Evolutionary conservation across 2,329 filamentous ascomycete genomes (phyloP).

Genomic region (Penicillium thymicola): DNA sequence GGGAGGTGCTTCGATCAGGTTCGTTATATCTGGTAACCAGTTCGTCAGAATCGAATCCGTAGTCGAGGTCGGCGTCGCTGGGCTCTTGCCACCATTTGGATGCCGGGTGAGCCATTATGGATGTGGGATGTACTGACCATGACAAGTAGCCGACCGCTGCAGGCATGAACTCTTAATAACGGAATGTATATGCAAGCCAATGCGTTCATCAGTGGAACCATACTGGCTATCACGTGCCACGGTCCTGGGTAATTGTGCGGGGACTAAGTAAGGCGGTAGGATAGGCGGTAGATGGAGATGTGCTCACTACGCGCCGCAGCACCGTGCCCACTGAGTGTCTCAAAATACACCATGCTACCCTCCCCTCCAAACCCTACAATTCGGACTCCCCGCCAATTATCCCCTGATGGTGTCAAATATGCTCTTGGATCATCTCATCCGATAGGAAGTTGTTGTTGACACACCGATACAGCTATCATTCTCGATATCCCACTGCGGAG

Average conservation of each 20-base stretch:
- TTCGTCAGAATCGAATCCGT: constrained; percentile 29
- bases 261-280: not conserved
- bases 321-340: not conserved
- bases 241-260: not conserved
- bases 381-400: not conserved
- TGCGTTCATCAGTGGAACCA: constrained; percentile 24
- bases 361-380: not conserved
- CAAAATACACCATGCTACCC: not conserved
- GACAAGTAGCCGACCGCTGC: not conserved
- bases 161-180: constrained; percentile 14
- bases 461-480: not conserved
- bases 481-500: not conserved
- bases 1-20: constrained; percentile 12
- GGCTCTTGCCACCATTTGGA: constrained; percentile 21
- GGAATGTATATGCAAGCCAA: constrained; percentile 16
- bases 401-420: too few species aligned
- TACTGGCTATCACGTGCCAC: constrained; percentile 20
- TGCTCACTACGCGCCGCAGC: not conserved
- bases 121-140: constrained; percentile 10
- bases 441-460: constrained; percentile 7
- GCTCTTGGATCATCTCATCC: constrained; percentile 1
- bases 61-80: constrained; percentile 23
- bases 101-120: constrained; percentile 11
- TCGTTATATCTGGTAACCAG: constrained; percentile 20
- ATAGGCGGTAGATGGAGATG: not conserved